Percentiles rank a stretch among this genome's conserved stretches.
Conservation (phyloP, 2,329 filamentous ascomycete genomes). For the Fusarium concolor region DNA sequence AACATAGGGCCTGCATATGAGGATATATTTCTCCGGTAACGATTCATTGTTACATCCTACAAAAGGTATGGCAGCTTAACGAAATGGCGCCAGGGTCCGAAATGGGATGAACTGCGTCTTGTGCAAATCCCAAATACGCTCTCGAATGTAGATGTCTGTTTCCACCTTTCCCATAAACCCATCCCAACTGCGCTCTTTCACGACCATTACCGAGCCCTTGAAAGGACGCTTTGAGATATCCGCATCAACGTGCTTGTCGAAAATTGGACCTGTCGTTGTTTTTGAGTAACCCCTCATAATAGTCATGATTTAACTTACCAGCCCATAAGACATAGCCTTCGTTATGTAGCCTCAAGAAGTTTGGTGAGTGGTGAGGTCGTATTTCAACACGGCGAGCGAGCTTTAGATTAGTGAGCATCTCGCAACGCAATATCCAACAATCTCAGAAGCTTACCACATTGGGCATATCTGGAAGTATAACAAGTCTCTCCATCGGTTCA, state of each 20-base stretch:
- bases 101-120: constrained; percentile 9
- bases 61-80: background rate
- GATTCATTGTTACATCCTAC: too few species aligned
- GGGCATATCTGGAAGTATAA: constrained; percentile 8
- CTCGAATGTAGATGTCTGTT: constrained; percentile 2
- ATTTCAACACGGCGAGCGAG: constrained; percentile 7
- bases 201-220: constrained; percentile 6
- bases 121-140: constrained; percentile 1
- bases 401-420: background rate
- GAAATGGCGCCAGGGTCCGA: background rate
- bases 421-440: too few species aligned
- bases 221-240: constrained; percentile 5
- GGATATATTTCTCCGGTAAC: background rate
- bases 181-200: background rate
- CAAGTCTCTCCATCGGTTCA: background rate
- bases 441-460: background rate
- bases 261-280: background rate
- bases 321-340: constrained; percentile 9
- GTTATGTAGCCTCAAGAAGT: constrained; percentile 4
- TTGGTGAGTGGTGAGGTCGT: constrained; percentile 6
- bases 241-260: background rate
- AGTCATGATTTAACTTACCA: background rate
- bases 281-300: background rate
- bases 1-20: too few species aligned
- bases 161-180: constrained; percentile 8